Evolutionary conservation across 768 basidiomycete genomes (phyloP).

Genomic region (Kwoniella sp.): DNA sequence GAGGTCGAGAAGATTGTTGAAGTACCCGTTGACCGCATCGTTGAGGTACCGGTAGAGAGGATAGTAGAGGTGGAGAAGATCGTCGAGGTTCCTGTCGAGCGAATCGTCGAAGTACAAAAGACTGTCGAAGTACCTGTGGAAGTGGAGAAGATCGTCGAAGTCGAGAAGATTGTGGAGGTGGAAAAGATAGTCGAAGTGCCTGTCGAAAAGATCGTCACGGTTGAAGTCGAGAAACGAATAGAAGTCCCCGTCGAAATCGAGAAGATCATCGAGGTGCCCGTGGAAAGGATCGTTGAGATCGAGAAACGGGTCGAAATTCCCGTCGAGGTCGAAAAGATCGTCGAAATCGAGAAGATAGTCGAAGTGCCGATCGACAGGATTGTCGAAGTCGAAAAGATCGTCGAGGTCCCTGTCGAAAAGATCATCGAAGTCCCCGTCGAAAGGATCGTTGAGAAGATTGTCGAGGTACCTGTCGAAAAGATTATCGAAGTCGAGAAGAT

Average conservation of each 20-base stretch:
- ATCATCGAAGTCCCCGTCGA: slow-evolving; percentile 45
- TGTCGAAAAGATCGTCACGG: slow-evolving; percentile 11
- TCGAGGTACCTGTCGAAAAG: slow-evolving; percentile 42
- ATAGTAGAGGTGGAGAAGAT: slow-evolving; percentile 40
- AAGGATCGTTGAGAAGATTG: slow-evolving; percentile 37
- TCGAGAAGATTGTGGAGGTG: slow-evolving; percentile 37
- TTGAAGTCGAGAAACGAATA: slow-evolving; percentile 44
- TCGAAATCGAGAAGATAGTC: slow-evolving; percentile 50
- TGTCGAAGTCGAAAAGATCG: slow-evolving; percentile 32
- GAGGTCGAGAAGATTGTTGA: slow-evolving; percentile 43
- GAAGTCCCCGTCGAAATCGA: slow-evolving; percentile 50
- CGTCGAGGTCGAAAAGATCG: slow-evolving; percentile 35
- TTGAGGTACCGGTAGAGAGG: slow-evolving; percentile 40
- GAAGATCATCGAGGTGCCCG: slow-evolving; percentile 46
- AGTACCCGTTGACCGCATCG: slow-evolving; percentile 39
- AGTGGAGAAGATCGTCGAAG: slow-evolving; percentile 46
- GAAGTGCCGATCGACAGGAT: slow-evolving; percentile 42
- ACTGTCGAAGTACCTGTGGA: slow-evolving; percentile 42
- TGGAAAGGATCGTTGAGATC: slow-evolving; percentile 35
- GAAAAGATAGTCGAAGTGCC: slow-evolving; percentile 47
- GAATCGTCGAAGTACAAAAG: slow-evolving; percentile 37
- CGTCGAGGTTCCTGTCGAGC: slow-evolving; percentile 30
- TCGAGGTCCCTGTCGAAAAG: slow-evolving; percentile 51
- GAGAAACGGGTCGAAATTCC: slow-evolving; percentile 30
- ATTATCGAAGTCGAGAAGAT: slow-evolving; percentile 42